Conservation (phyloP, 768 basidiomycete genomes). For the Porpolomopsis calyptriformis region DNA sequence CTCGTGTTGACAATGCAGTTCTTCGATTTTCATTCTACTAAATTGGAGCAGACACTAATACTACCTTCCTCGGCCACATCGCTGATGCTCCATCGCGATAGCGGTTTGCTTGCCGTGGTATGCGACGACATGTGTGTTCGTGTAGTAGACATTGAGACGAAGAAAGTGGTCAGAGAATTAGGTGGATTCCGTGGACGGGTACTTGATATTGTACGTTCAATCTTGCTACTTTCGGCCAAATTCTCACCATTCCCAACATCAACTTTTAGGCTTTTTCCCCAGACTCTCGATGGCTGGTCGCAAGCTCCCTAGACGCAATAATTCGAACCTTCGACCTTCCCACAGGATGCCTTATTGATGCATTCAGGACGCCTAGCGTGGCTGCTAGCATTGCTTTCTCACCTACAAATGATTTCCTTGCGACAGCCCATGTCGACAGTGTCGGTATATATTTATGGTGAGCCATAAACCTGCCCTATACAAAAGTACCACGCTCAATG, state of each 20-base stretch:
- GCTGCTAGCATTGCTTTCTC: slow-evolving; percentile 90
- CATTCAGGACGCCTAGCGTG: slow-evolving; percentile 76
- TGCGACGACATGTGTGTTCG: slow-evolving; percentile 85
- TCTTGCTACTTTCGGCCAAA: background rate
- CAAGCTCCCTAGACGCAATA: slow-evolving; percentile 79
- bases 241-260: background rate
- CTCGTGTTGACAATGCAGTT: slow-evolving; percentile 43
- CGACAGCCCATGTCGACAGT: slow-evolving; percentile 88
- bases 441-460: slow-evolving; percentile 94
- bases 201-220: slow-evolving; percentile 60
- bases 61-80: slow-evolving; percentile 62
- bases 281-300: slow-evolving; percentile 88
- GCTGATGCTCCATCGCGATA: slow-evolving; percentile 72
- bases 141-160: slow-evolving; percentile 85
- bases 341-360: slow-evolving; percentile 85
- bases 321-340: slow-evolving; percentile 96
- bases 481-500: background rate
- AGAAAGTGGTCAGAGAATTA: slow-evolving; percentile 80
- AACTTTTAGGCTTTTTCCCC: slow-evolving; percentile 78
- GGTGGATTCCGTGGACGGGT: slow-evolving; percentile 74
- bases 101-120: slow-evolving; percentile 66
- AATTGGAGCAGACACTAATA: slow-evolving; percentile 54
- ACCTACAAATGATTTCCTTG: slow-evolving; percentile 91
- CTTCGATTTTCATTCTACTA: slow-evolving; percentile 89
- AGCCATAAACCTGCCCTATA: slow-evolving; percentile 10